These are phyloP conservation scores for Chrysoporthe cubensis DNA, from an alignment of 2,329 filamentous ascomycete species.

Conservation along the genomic window DNA sequence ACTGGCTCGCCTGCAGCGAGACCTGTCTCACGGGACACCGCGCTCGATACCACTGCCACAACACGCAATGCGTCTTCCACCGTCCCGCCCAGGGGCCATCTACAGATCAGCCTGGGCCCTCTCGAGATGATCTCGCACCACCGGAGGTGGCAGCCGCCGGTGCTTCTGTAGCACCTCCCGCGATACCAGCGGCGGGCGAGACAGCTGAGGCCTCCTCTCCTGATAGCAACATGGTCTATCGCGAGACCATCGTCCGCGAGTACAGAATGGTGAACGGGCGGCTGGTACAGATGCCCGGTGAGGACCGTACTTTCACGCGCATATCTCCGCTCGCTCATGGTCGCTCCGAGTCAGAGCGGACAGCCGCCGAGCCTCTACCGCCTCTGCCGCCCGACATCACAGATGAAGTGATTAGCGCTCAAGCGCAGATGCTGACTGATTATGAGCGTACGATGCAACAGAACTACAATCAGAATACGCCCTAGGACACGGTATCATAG, in stretches of 20 bases:
- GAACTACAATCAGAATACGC: neutral
- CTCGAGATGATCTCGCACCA: neutral
- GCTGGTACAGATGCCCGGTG: neutral
- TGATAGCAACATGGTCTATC: neutral
- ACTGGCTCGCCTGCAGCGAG: neutral
- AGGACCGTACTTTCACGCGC: neutral
- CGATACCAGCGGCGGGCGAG: neutral
- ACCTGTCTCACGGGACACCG: conserved; percentile 5
- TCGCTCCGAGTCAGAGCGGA: neutral
- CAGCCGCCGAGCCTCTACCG: neutral
- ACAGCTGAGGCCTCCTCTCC: neutral
- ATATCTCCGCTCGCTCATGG: neutral
- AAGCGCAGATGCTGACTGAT: neutral
- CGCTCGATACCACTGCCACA: conserved; percentile 16
- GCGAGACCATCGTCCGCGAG: conserved; percentile 7
- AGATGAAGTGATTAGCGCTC: conserved; percentile 12
- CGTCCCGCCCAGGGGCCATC: neutral
- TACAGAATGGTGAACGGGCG: neutral
- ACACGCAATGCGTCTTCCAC: conserved; percentile 8
- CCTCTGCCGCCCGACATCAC: neutral
- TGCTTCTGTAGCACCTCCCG: too few species aligned
- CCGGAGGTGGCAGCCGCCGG: neutral
- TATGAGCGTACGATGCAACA: neutral
- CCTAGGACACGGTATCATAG: neutral
- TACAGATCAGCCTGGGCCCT: neutral